These are phyloP conservation scores for Nasturtium officinale DNA, from an alignment of 345 rosid species.

Conservation along the genomic window DNA sequence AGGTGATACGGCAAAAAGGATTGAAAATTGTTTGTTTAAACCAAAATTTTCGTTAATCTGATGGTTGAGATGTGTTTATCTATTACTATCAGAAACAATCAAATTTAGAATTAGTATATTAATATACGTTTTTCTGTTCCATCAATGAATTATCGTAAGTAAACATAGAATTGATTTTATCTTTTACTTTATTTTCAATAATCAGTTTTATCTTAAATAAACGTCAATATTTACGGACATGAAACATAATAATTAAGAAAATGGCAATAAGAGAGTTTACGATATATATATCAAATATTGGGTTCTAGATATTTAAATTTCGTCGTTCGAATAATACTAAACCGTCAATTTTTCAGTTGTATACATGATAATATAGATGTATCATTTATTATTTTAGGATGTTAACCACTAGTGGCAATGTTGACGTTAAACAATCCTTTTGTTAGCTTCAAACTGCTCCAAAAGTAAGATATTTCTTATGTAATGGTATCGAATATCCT, in stretches of 20 bases:
- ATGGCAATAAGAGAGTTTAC: background rate
- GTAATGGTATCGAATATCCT: no score
- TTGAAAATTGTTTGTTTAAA: constrained; percentile 33
- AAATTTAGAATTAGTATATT: constrained; percentile 30
- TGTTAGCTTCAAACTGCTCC: no score
- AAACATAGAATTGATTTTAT: background rate
- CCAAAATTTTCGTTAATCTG: constrained; percentile 48
- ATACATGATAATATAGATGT: no score
- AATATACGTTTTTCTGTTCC: constrained; percentile 7
- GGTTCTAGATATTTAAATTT: background rate
- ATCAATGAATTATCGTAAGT: background rate
- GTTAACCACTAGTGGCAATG: background rate
- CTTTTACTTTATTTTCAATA: background rate
- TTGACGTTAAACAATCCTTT: no score
- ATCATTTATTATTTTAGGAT: background rate
- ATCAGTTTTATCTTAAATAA: background rate
- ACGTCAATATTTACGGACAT: background rate
- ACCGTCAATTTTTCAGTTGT: background rate
- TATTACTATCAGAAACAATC: constrained; percentile 39
- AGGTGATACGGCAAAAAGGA: constrained; percentile 38
- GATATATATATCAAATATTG: background rate
- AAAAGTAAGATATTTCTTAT: no score
- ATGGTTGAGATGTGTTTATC: constrained; percentile 40
- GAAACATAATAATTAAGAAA: background rate
- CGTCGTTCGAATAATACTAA: background rate